Evolutionary conservation across 2,329 filamentous ascomycete species (phyloP).

Genomic region (Zasmidium cellare): DNA sequence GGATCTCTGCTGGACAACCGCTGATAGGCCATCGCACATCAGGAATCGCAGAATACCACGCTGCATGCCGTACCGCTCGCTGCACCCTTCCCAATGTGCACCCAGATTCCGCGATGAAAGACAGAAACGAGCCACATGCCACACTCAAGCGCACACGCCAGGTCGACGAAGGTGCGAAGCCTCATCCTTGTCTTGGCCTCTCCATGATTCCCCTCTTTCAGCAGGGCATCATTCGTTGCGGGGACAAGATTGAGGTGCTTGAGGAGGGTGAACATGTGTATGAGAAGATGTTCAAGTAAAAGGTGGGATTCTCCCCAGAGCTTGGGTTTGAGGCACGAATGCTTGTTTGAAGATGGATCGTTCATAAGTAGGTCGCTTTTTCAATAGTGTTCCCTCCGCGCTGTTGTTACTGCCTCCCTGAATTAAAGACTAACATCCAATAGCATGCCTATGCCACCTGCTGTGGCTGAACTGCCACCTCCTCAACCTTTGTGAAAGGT

Average conservation of each 20-base stretch:
- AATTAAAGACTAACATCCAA: too few species aligned
- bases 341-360: neutral
- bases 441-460: neutral
- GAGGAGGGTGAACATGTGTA: constrained; percentile 32
- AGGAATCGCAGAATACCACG: constrained; percentile 44
- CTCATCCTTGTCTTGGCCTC: constrained; percentile 35
- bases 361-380: neutral
- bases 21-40: neutral
- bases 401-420: neutral
- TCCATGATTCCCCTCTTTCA: constrained; percentile 34
- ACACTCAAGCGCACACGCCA: constrained; percentile 31
- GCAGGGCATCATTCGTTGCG: constrained; percentile 29
- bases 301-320: neutral
- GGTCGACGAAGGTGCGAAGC: constrained; percentile 33
- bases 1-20: constrained; percentile 48
- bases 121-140: constrained; percentile 33
- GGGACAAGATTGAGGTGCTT: constrained; percentile 33
- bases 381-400: neutral
- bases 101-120: constrained; percentile 55
- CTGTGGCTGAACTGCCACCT: neutral
- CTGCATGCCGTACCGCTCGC: constrained; percentile 65
- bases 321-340: neutral
- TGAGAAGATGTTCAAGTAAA: constrained; percentile 31
- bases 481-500: constrained; percentile 26
- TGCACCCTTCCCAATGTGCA: constrained; percentile 73